Conservation (phyloP, 1,284 basidiomycete genomes). For the Cutaneotrichosporon curvatum region DNA sequence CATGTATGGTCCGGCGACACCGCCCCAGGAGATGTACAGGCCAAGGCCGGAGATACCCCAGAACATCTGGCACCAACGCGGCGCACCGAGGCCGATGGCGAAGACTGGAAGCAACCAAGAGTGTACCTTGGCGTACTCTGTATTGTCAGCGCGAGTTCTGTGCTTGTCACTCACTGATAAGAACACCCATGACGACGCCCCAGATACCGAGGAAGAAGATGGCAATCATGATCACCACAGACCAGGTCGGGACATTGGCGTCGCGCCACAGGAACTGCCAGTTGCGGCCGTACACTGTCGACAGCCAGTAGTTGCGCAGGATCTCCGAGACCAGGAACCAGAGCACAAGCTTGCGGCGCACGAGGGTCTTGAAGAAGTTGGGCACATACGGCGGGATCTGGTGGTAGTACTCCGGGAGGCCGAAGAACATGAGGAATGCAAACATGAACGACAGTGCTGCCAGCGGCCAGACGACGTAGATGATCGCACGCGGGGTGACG, state of each 20-base stretch:
- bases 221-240: slow-evolving; percentile 68
- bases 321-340: slow-evolving; percentile 89
- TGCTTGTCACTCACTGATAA: slow-evolving; percentile 52
- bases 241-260: slow-evolving; percentile 66
- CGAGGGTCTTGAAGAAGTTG: slow-evolving; percentile 77
- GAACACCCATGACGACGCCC: slow-evolving; percentile 62
- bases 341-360: slow-evolving; percentile 78
- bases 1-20: slow-evolving; percentile 71
- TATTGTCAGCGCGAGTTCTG: slow-evolving; percentile 2
- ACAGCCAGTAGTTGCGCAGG: slow-evolving; percentile 85
- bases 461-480: slow-evolving; percentile 74
- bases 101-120: slow-evolving; percentile 90
- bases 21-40: slow-evolving; percentile 85
- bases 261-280: slow-evolving; percentile 87
- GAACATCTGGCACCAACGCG: slow-evolving; percentile 76
- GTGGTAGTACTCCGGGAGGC: slow-evolving; percentile 60
- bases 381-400: slow-evolving; percentile 81
- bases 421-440: slow-evolving; percentile 71
- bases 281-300: slow-evolving; percentile 74
- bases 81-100: slow-evolving; percentile 83
- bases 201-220: slow-evolving; percentile 80
- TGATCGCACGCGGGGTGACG: slow-evolving; percentile 48
- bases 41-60: slow-evolving; percentile 48
- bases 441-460: slow-evolving; percentile 65
- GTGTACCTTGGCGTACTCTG: slow-evolving; percentile 76